phyloP scores from a whole-genome alignment of 805 yeast genomes.

The Yamadazyma nakazawae region DNA sequence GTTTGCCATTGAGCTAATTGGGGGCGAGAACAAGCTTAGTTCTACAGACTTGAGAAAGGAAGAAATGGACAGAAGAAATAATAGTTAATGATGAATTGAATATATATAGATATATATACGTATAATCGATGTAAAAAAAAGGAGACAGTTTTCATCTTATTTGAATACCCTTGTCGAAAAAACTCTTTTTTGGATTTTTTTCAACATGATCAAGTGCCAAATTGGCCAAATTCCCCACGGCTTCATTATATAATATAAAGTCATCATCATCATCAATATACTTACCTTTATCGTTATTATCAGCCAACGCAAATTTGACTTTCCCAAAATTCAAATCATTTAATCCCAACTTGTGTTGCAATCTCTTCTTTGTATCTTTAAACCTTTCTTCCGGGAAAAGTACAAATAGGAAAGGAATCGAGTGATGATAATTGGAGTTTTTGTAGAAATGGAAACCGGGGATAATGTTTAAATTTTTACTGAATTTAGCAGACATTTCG shows the following conservation, averaged over 20 bases:
- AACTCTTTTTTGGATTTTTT: slow-evolving; percentile 49
- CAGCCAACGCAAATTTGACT: slow-evolving; percentile 61
- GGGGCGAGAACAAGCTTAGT: slow-evolving; percentile 73
- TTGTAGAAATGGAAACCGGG: slow-evolving; percentile 77
- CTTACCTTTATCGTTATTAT: slow-evolving; percentile 35
- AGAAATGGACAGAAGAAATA: neutral
- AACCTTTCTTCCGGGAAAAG: slow-evolving; percentile 65
- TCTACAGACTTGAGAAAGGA: slow-evolving; percentile 68
- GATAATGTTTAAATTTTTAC: slow-evolving; percentile 42
- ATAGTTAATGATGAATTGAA: neutral
- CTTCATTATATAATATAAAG: slow-evolving; percentile 52
- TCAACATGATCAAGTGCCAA: slow-evolving; percentile 89
- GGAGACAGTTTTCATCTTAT: slow-evolving; percentile 24
- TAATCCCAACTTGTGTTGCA: slow-evolving; percentile 68
- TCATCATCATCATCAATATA: slow-evolving; percentile 53
- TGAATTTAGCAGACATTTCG: slow-evolving; percentile 20
- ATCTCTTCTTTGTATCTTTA: slow-evolving; percentile 57
- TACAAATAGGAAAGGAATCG: slow-evolving; percentile 82
- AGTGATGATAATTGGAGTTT: slow-evolving; percentile 63
- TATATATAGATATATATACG: neutral
- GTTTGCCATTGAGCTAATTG: slow-evolving; percentile 48
- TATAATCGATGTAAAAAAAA: neutral
- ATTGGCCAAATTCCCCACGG: slow-evolving; percentile 27
- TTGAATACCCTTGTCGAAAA: slow-evolving; percentile 42
- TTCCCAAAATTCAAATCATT: slow-evolving; percentile 79